phyloP scores from a whole-genome alignment of 768 basidiomycete species.

The Mycena haematopus region DNA sequence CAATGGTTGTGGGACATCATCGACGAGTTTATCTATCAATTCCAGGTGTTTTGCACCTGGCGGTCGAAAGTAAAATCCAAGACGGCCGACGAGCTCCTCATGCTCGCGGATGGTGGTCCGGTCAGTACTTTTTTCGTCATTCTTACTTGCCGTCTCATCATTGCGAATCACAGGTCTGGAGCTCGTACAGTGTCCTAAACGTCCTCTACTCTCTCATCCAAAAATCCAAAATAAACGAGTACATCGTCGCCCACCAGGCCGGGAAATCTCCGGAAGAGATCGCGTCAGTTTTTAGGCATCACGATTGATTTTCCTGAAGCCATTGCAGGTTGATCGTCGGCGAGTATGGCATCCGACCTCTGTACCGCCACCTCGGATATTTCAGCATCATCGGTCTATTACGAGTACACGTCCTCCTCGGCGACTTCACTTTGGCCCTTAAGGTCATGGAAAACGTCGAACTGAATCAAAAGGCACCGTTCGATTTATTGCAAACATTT shows the following conservation, averaged over 20 bases:
- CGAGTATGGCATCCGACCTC: constrained; percentile 87
- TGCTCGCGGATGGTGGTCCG: constrained; percentile 78
- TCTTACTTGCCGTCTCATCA: neutral
- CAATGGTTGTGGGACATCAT: constrained; percentile 99
- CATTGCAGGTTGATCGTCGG: constrained; percentile 76
- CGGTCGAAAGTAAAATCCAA: constrained; percentile 84
- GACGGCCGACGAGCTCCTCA: constrained; percentile 85
- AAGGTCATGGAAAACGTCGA: constrained; percentile 96
- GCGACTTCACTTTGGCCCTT: constrained; percentile 93
- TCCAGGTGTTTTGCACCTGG: constrained; percentile 95
- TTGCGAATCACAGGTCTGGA: constrained; percentile 76
- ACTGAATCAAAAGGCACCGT: constrained; percentile 79
- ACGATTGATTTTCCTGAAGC: constrained; percentile 12
- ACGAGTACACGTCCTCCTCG: constrained; percentile 93
- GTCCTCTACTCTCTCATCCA: constrained; percentile 98
- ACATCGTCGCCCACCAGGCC: constrained; percentile 80
- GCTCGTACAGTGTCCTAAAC: constrained; percentile 97
- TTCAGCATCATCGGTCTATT: constrained; percentile 96
- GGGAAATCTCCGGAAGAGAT: constrained; percentile 86
- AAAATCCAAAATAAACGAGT: constrained; percentile 95
- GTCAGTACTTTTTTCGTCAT: constrained; percentile 49
- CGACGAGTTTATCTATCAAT: constrained; percentile 98
- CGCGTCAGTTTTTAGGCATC: constrained; percentile 58
- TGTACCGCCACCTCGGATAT: constrained; percentile 96
- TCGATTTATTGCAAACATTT: neutral